Conservation (phyloP, 495 filamentous ascomycete genomes). For the Xylaria sp. region DNA sequence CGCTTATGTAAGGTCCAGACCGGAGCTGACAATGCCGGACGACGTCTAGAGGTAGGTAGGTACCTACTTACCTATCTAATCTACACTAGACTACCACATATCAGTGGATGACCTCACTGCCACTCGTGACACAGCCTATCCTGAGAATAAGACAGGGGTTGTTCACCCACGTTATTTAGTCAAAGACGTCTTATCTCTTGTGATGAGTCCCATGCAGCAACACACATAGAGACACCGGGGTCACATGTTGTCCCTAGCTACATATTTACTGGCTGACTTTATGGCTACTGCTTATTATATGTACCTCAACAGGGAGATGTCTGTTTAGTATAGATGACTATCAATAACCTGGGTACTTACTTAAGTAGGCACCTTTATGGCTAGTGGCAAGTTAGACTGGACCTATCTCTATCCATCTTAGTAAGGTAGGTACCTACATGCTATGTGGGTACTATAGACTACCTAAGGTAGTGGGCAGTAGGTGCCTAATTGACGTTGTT, state of each 20-base stretch:
- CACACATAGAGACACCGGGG: background rate
- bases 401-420: background rate
- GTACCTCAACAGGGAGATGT: background rate
- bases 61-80: background rate
- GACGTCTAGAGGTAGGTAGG: too few species aligned
- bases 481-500: background rate
- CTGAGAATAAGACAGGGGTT: background rate
- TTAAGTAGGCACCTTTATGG: too few species aligned
- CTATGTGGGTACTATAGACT: background rate
- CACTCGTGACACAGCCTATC: conserved; percentile 8
- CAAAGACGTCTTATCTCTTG: conserved; percentile 7
- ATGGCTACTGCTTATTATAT: background rate
- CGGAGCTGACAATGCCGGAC: too few species aligned
- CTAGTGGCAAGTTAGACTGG: background rate
- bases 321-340: background rate
- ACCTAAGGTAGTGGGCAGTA: conserved; percentile 1
- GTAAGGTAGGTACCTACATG: background rate
- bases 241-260: background rate
- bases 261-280: background rate
- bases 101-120: conserved; percentile 20
- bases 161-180: background rate
- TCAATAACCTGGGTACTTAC: too few species aligned
- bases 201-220: background rate
- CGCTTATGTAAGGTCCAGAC: background rate
- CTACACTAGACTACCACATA: too few species aligned